Percentiles rank a stretch among this genome's conserved stretches.
Conservation (phyloP, 352 stramenopile genomes). For the Pythium graminicola region DNA sequence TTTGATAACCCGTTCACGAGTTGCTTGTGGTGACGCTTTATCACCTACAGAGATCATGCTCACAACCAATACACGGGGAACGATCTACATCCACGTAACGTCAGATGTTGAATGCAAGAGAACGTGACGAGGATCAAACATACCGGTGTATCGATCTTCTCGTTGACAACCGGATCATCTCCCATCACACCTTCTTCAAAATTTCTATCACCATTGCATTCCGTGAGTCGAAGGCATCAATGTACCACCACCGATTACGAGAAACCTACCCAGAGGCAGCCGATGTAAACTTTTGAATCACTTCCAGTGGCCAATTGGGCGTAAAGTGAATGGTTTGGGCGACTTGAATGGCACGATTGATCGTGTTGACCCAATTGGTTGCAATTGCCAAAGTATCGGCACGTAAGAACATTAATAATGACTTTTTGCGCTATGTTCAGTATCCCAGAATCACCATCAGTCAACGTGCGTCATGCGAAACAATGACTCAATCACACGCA, state of each 20-base stretch:
- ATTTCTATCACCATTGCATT: constrained; percentile 4
- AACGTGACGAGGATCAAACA: neutral
- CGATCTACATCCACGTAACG: neutral
- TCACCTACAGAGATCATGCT: constrained; percentile 37
- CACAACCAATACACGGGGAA: constrained; percentile 36
- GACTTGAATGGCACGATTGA: constrained; percentile 73
- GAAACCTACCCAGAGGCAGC: constrained; percentile 44
- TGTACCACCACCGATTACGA: neutral
- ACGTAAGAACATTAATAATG: constrained; percentile 71
- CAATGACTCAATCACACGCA: constrained; percentile 6
- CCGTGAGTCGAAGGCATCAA: neutral
- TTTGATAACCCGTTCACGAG: constrained; percentile 49
- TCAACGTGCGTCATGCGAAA: neutral
- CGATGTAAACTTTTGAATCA: constrained; percentile 68
- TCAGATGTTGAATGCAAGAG: neutral
- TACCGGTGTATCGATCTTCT: constrained; percentile 2
- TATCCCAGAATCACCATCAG: neutral
- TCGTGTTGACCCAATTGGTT: constrained; percentile 65
- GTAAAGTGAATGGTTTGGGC: constrained; percentile 60
- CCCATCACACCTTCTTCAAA: constrained; percentile 18
- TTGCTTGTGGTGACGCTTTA: constrained; percentile 11
- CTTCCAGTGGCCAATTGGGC: constrained; percentile 57
- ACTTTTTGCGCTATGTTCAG: constrained; percentile 75
- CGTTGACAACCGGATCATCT: constrained; percentile 1
- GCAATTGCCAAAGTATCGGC: constrained; percentile 67